Percentiles rank a stretch among this genome's conserved stretches.
These are phyloP conservation scores for Suhomyces panamericanus DNA, from an alignment of 1,139 yeast genomes.

Conservation along the genomic window DNA sequence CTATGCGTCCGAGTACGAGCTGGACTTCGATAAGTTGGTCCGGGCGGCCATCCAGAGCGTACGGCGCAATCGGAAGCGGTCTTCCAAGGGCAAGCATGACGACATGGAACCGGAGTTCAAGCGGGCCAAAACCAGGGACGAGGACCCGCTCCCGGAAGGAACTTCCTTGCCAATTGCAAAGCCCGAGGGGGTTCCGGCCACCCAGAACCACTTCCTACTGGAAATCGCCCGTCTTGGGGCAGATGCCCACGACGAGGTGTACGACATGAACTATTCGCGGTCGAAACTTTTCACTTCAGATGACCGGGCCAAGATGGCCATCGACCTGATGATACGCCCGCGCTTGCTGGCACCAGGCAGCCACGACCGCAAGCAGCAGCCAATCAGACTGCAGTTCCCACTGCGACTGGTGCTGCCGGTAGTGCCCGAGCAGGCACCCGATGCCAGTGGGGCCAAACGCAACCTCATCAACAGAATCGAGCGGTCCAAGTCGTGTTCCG, in stretches of 20 bases:
- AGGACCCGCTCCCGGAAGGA: not conserved
- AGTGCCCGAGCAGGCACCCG: conserved; percentile 4
- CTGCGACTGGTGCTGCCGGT: conserved; percentile 12
- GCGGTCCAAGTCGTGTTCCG: conserved; percentile 64
- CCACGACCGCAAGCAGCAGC: conserved; percentile 10
- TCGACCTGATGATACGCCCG: conserved; percentile 42
- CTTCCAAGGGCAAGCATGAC: conserved; percentile 29
- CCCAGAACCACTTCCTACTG: conserved; percentile 27
- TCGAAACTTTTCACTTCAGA: conserved; percentile 29
- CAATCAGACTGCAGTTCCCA: conserved; percentile 12
- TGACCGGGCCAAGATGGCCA: conserved; percentile 42
- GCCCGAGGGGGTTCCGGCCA: not conserved
- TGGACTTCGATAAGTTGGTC: conserved; percentile 85
- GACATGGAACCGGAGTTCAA: conserved; percentile 14
- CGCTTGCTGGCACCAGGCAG: conserved; percentile 14
- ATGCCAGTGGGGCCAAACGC: conserved; percentile 23
- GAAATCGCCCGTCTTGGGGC: conserved; percentile 39
- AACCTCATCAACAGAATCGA: conserved; percentile 49
- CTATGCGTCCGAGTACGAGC: conserved; percentile 55
- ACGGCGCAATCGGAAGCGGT: conserved; percentile 45
- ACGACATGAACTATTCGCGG: conserved; percentile 37
- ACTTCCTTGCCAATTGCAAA: not conserved
- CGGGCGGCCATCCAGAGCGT: conserved; percentile 85
- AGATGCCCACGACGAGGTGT: conserved; percentile 37
- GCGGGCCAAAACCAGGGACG: conserved; percentile 1